A percentile compares a stretch with the other conserved stretches of the same genome.
These are phyloP conservation scores for Begonia masoniana DNA, from an alignment of 306 rosid species.

Conservation along the genomic window DNA sequence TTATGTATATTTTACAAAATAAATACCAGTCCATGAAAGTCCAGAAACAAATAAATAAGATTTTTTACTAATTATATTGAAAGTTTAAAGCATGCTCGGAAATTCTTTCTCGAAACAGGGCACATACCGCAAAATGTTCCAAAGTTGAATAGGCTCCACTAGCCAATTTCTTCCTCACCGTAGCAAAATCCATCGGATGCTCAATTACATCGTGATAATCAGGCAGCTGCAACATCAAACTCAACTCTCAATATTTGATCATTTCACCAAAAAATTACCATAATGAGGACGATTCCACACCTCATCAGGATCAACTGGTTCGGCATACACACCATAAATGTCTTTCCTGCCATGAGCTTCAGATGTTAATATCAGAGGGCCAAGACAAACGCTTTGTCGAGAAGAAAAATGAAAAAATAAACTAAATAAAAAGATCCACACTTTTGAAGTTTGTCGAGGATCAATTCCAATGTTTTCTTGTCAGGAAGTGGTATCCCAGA, in stretches of 20 bases:
- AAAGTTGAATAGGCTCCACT: slow-evolving; percentile 61
- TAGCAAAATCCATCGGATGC: slow-evolving; percentile 94
- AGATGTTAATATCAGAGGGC: slow-evolving; percentile 12
- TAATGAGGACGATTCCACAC: slow-evolving; percentile 22
- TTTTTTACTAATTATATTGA: too few relatives aligned
- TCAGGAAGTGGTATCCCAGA: slow-evolving; percentile 63
- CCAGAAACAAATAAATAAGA: too few relatives aligned
- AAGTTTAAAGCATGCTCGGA: too few relatives aligned
- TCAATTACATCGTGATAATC: slow-evolving; percentile 88
- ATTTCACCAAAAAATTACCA: slow-evolving; percentile 6
- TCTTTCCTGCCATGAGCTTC: slow-evolving; percentile 74
- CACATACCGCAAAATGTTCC: slow-evolving; percentile 81
- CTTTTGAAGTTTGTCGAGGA: slow-evolving; percentile 95
- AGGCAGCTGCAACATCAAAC: slow-evolving; percentile 53
- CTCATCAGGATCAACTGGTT: slow-evolving; percentile 98
- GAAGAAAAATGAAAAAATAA: slow-evolving; percentile 3
- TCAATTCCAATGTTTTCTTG: slow-evolving; percentile 76
- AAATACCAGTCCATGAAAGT: too few relatives aligned
- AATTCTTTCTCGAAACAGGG: too few relatives aligned
- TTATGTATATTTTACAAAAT: too few relatives aligned
- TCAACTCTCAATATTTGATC: too few relatives aligned
- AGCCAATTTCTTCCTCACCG: slow-evolving; percentile 72
- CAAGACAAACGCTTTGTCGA: background rate
- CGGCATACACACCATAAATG: slow-evolving; percentile 89
- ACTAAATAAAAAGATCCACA: slow-evolving; percentile 19